These are phyloP conservation scores for Zhuliangozyma parablackwelliae DNA, from an alignment of 1,139 yeast species.

Conservation along the genomic window DNA sequence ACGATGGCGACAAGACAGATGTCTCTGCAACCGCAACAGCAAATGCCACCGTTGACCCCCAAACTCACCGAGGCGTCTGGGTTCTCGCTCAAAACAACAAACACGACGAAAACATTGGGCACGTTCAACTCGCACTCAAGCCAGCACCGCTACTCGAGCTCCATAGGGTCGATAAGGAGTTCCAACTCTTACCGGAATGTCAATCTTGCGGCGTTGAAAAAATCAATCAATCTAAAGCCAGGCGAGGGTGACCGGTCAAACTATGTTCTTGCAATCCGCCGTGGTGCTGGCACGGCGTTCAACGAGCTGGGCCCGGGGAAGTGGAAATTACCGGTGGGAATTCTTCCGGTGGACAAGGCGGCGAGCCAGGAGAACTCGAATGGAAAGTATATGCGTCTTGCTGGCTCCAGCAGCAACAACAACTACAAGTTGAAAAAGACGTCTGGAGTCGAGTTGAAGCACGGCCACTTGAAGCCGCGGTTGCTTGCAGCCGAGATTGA, in stretches of 20 bases:
- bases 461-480: conserved; percentile 71
- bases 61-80: conserved; percentile 1
- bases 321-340: conserved; percentile 67
- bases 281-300: conserved; percentile 51
- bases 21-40: no score
- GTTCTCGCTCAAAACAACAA: neutral
- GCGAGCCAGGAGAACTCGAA: conserved; percentile 24
- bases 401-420: conserved; percentile 17
- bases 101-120: conserved; percentile 2
- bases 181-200: conserved; percentile 33
- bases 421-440: conserved; percentile 19
- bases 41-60: conserved; percentile 1
- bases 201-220: conserved; percentile 36
- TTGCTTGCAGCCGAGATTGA: conserved; percentile 76
- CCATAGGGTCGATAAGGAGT: conserved; percentile 36
- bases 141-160: conserved; percentile 25
- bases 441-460: conserved; percentile 63
- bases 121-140: conserved; percentile 1
- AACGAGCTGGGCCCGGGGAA: conserved; percentile 52
- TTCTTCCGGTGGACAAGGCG: conserved; percentile 39
- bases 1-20: neutral
- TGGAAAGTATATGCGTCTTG: conserved; percentile 29
- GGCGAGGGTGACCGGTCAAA: conserved; percentile 52
- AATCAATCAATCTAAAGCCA: conserved; percentile 32
- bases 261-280: conserved; percentile 53